Evolutionary conservation across 306 rosid species (phyloP).

Genomic region (Senna siamea): DNA sequence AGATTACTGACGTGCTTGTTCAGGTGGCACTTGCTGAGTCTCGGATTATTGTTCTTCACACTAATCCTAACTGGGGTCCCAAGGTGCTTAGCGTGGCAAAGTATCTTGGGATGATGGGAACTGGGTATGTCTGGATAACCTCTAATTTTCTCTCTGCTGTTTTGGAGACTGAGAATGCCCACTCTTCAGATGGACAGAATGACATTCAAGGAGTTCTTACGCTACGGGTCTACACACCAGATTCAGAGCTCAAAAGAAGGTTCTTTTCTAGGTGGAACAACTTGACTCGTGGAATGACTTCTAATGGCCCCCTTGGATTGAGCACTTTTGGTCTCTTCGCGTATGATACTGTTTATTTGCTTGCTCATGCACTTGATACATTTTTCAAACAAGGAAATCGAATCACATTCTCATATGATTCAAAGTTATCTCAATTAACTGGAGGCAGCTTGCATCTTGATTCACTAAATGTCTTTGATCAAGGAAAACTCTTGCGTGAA

Average conservation of each 20-base stretch:
- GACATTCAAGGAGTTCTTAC: constrained; percentile 79
- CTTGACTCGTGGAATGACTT: constrained; percentile 57
- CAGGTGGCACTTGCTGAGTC: constrained; percentile 81
- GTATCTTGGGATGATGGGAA: constrained; percentile 80
- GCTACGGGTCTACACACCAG: constrained; percentile 69
- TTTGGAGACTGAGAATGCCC: constrained; percentile 60
- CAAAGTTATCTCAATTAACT: constrained; percentile 46
- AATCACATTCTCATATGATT: constrained; percentile 69
- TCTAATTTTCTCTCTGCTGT: constrained; percentile 66
- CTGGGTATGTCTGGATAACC: constrained; percentile 93
- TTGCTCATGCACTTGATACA: constrained; percentile 80
- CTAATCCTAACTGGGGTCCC: constrained; percentile 59
- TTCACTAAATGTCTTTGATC: constrained; percentile 75
- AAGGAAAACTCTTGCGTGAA: constrained; percentile 61
- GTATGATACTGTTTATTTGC: constrained; percentile 82
- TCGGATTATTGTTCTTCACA: constrained; percentile 76
- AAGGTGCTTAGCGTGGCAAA: constrained; percentile 68
- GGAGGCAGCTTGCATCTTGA: constrained; percentile 66
- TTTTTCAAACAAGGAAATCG: constrained; percentile 78
- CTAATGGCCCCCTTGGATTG: constrained; percentile 58
- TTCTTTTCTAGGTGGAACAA: constrained; percentile 80
- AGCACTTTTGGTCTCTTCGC: constrained; percentile 77
- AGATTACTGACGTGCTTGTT: constrained; percentile 74
- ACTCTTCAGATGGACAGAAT: constrained; percentile 51
- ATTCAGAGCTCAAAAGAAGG: constrained; percentile 61